Conservation (phyloP, 257 asterid genomes). For the Solanum corneliomulleri region DNA sequence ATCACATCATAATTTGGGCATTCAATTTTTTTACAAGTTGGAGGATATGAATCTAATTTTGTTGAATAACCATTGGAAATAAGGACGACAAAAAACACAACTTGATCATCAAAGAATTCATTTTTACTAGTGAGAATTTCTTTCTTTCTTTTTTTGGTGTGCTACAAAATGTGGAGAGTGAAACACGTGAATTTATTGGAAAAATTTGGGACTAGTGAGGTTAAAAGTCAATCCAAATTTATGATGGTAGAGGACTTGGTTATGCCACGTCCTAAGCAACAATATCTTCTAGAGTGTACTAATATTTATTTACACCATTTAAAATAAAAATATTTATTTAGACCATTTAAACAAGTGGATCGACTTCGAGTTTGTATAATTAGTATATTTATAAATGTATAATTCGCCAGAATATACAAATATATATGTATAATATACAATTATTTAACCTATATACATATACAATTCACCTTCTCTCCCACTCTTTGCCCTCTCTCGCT, state of each 20-base stretch:
- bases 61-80: not conserved
- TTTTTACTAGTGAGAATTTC: not conserved
- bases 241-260: not conserved
- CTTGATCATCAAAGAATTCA: not conserved
- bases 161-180: not conserved
- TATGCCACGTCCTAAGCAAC: not conserved
- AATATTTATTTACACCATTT: not conserved
- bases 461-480: too few species aligned
- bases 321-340: not conserved
- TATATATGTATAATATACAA: too few species aligned
- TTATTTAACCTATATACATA: too few species aligned
- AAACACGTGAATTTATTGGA: not conserved
- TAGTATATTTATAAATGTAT: too few species aligned
- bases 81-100: not conserved
- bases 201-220: not conserved
- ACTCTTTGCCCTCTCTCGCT: too few species aligned
- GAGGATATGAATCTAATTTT: constrained; percentile 38
- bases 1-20: constrained; percentile 73
- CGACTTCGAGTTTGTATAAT: too few species aligned
- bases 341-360: too few species aligned
- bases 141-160: not conserved
- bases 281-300: not conserved
- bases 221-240: not conserved
- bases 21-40: constrained; percentile 69
- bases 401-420: too few species aligned